These are phyloP conservation scores for Coprinellus aureogranulatus DNA, from an alignment of 768 basidiomycete genomes.

Conservation along the genomic window DNA sequence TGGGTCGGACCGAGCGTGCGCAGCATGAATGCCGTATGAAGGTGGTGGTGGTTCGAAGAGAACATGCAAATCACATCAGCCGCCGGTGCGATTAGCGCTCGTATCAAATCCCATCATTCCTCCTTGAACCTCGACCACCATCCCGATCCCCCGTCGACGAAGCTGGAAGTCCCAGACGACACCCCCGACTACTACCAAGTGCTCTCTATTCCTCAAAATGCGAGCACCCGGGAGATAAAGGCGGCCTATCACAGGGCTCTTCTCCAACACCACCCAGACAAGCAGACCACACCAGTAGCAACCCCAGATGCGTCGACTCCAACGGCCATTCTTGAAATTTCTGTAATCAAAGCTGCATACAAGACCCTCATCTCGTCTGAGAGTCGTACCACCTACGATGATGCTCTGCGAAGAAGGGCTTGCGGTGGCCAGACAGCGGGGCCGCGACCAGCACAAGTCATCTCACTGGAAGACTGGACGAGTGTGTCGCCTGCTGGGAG, in stretches of 20 bases:
- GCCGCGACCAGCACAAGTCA: constrained; percentile 71
- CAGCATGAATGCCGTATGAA: too few relatives aligned
- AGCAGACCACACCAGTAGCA: constrained; percentile 15
- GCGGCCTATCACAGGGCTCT: constrained; percentile 66
- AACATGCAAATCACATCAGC: too few relatives aligned
- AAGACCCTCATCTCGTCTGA: constrained; percentile 50
- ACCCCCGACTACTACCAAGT: constrained; percentile 56
- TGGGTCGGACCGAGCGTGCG: too few relatives aligned
- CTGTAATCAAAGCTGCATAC: constrained; percentile 67
- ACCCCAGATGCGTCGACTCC: too few relatives aligned
- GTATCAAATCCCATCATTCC: too few relatives aligned
- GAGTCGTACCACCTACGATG: constrained; percentile 54
- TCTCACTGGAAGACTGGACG: constrained; percentile 72
- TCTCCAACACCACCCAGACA: constrained; percentile 60
- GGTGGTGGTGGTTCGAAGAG: too few relatives aligned
- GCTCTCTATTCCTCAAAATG: constrained; percentile 50
- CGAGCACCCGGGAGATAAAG: constrained; percentile 59
- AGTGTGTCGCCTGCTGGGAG: neutral
- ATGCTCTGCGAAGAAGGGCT: constrained; percentile 14
- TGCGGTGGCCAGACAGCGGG: constrained; percentile 15
- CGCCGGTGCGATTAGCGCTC: too few relatives aligned
- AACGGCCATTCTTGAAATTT: constrained; percentile 41
- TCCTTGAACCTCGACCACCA: neutral
- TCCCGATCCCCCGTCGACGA: neutral
- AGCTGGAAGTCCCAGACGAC: constrained; percentile 3